Conservation (phyloP, 306 rosid genomes). For the apple (Malus domestica) region DNA sequence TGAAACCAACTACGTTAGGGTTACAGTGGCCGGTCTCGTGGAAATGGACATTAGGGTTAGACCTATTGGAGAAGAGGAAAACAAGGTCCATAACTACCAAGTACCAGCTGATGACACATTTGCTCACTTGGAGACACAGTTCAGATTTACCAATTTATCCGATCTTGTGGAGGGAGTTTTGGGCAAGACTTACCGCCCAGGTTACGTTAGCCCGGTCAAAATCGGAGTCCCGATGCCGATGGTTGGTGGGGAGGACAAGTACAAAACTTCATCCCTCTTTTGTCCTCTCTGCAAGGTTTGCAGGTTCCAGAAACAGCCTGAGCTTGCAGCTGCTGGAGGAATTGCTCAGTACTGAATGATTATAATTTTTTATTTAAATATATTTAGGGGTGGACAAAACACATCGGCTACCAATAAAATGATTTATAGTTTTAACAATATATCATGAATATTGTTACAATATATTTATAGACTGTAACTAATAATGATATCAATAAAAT, state of each 20-base stretch:
- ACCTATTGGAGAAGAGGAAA: slow-evolving; percentile 58
- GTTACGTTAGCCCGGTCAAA: slow-evolving; percentile 65
- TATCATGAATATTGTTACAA: too few species aligned
- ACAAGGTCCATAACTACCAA: slow-evolving; percentile 66
- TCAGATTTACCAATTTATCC: slow-evolving; percentile 41
- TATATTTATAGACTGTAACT: too few species aligned
- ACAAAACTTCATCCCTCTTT: slow-evolving; percentile 42
- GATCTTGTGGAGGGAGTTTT: slow-evolving; percentile 63
- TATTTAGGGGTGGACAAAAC: too few species aligned
- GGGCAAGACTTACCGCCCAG: slow-evolving; percentile 68
- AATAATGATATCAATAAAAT: too few species aligned
- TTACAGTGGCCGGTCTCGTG: slow-evolving; percentile 43
- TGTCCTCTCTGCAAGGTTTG: slow-evolving; percentile 48
- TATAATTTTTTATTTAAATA: too few species aligned
- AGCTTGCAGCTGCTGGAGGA: slow-evolving; percentile 20
- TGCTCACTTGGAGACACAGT: slow-evolving; percentile 74
- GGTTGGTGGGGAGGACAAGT: slow-evolving; percentile 76
- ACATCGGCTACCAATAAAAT: too few species aligned
- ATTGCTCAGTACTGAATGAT: slow-evolving; percentile 40
- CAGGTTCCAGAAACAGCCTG: slow-evolving; percentile 47
- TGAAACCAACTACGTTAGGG: slow-evolving; percentile 49
- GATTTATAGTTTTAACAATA: too few species aligned
- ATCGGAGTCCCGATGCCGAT: slow-evolving; percentile 56
- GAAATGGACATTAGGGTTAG: slow-evolving; percentile 56
- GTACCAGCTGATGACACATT: slow-evolving; percentile 51